Evolutionary conservation across 352 stramenopile species (phyloP).

Genomic region (Paralagenidium karlingii): DNA sequence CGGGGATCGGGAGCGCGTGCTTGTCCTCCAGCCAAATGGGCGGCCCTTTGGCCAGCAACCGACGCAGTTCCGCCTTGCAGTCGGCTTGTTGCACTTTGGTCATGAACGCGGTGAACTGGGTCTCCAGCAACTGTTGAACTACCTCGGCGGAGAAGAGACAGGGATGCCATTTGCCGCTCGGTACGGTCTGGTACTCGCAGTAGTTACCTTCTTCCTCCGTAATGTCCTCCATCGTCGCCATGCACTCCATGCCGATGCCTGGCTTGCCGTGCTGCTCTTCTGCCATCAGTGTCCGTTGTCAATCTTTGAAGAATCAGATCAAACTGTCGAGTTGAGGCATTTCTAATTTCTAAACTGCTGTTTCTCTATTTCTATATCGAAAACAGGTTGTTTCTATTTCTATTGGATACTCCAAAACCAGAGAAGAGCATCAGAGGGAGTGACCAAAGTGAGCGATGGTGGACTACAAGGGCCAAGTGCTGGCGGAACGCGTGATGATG

Average conservation of each 20-base stretch:
- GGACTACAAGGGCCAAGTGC: conserved; percentile 75
- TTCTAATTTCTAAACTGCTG: no score
- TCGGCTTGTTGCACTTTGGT: conserved; percentile 88
- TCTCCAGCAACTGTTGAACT: conserved; percentile 71
- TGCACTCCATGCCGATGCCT: conserved; percentile 79
- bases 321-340: no score
- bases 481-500: conserved; percentile 48
- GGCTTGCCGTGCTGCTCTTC: conserved; percentile 58
- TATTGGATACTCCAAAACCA: no score
- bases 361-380: no score
- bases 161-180: conserved; percentile 82
- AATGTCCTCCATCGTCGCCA: conserved; percentile 94
- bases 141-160: conserved; percentile 61
- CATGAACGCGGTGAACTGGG: conserved; percentile 90
- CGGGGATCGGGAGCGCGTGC: conserved; percentile 74
- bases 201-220: conserved; percentile 81
- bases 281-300: conserved; percentile 7
- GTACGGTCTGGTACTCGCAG: conserved; percentile 88
- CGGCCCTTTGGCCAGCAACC: conserved; percentile 83
- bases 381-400: no score
- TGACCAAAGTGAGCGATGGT: conserved; percentile 30
- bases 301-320: no score
- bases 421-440: no score
- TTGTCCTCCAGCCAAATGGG: conserved; percentile 90
- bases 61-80: conserved; percentile 89